These are phyloP conservation scores for Proteromonas lacertae DNA, from an alignment of 352 stramenopile genomes.

Conservation along the genomic window DNA sequence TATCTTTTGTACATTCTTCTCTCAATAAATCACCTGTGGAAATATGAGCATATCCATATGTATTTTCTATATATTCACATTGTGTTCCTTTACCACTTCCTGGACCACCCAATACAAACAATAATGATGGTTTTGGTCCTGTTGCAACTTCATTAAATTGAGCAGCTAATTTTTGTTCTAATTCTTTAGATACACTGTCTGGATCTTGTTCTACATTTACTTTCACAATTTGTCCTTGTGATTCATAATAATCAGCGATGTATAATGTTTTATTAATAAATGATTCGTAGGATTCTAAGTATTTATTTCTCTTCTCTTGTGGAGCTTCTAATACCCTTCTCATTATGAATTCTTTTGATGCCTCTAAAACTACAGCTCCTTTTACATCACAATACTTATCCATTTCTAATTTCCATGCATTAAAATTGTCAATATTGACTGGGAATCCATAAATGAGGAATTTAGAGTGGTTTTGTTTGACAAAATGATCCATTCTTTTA, in stretches of 20 bases:
- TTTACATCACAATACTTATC: conserved; percentile 27
- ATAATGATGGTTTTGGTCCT: conserved; percentile 13
- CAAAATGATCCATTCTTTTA: too few species aligned
- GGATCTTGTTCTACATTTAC: too few species aligned
- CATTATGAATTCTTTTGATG: conserved; percentile 43
- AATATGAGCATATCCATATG: conserved; percentile 68
- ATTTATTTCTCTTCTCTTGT: too few species aligned
- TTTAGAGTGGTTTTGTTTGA: too few species aligned
- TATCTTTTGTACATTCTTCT: conserved; percentile 33
- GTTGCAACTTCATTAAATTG: too few species aligned
- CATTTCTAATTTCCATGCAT: conserved; percentile 12
- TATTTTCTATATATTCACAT: conserved; percentile 34
- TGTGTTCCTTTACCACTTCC: conserved; percentile 53
- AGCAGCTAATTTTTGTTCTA: too few species aligned
- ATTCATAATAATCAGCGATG: too few species aligned
- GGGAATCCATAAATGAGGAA: conserved; percentile 71
- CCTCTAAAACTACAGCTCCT: conserved; percentile 21
- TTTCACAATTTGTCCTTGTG: too few species aligned
- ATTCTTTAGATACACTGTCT: too few species aligned
- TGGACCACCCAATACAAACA: conserved; percentile 49
- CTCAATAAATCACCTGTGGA: conserved; percentile 65
- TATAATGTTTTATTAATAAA: too few species aligned
- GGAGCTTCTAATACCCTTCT: too few species aligned
- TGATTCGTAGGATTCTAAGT: too few species aligned
- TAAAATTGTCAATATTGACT: conserved; percentile 48